Base-by-base conservation (phyloP, 2,329 filamentous ascomycete species). In the Beauveria sp. region DNA sequence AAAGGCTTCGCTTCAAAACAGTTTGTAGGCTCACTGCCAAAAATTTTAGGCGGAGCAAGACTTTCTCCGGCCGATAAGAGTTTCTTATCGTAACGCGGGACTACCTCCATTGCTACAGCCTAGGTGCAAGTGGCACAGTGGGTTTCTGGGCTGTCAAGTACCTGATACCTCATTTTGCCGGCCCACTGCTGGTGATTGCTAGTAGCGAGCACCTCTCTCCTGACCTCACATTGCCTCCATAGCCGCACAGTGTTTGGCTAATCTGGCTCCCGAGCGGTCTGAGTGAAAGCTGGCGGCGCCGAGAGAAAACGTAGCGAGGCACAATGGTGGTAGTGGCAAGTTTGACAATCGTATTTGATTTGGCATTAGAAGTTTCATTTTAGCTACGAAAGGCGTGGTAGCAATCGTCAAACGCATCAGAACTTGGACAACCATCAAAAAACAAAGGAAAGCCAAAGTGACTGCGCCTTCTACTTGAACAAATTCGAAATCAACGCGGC, bases 391-490 rank as follows among this genome's bases (percentile, higher is more conserved):
- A 71, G 67, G 68, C 68, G 67, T 70, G 69, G 68, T 70, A 74
- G 70, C 68, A 71, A 71, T 72, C 70, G 70, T 74, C 69, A 66
- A 58, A 72, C 68, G 69, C 71, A 73, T 71, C 68, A 28, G 70
- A 70, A 67, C 70, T 69, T 68, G 69, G 65, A 69, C 68, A 70
- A 70, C 68, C 68, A 67, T 73, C 69, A 70, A 72, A 68, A 72
- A 65, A 71, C 72, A 73, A 72, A 72, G 70, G 70, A 72, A 73
- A 74, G 70, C 67, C 67, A 69, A 72, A 72, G 68, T 71, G 71
- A 72, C 69, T 71, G 71, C 72, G 71, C 73, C 72, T 70, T 75
- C 72, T 74, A 70, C 71, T 72, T 75, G 66, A 73, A 71, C 67
- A 67, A 70, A 65, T 70, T 70, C 68, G 71, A 70, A 48, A 70